Evolutionary conservation across 192 early-diverging fungal species (phyloP).

Genomic region (Coemansia sp.): DNA sequence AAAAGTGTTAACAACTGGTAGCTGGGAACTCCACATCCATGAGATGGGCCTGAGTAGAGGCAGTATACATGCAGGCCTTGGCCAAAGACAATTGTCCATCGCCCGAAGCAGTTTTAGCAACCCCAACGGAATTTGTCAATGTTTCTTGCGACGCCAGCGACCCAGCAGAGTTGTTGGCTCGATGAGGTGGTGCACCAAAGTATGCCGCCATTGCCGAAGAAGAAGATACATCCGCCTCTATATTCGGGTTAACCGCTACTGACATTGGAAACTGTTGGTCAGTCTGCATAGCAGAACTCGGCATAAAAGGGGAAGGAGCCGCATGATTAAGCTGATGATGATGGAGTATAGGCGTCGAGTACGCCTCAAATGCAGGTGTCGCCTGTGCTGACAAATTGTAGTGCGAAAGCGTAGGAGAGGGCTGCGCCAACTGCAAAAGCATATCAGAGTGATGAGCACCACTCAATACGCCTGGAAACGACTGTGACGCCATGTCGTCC

Average conservation of each 20-base stretch:
- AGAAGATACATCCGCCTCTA: not conserved
- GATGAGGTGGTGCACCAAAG: constrained; percentile 16
- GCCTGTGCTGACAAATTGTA: constrained; percentile 36
- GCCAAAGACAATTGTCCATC: not conserved
- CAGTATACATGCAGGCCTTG: constrained; percentile 8
- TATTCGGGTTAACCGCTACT: not conserved
- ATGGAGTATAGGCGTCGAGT: constrained; percentile 1
- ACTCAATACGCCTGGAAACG: constrained; percentile 27
- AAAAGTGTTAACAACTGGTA: not conserved
- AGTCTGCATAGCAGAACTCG: not conserved
- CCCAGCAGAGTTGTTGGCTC: not conserved
- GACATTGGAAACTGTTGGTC: not conserved
- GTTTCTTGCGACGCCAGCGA: constrained; percentile 1
- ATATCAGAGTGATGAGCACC: constrained; percentile 11
- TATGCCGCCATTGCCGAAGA: constrained; percentile 25
- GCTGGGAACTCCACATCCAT: not conserved
- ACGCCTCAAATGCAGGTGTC: constrained; percentile 29
- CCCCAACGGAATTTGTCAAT: not conserved
- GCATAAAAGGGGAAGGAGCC: not conserved
- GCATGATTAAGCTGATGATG: not conserved
- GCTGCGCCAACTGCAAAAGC: constrained; percentile 41
- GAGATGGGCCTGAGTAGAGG: not conserved
- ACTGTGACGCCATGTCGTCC: constrained; percentile 27
- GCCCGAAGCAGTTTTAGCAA: not conserved
- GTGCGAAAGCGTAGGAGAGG: constrained; percentile 26